Evolutionary conservation across 179 eudicot genomes (phyloP), one percentile per base, ranked within the genome.

Genomic region (Gypsophila paniculata): DNA sequence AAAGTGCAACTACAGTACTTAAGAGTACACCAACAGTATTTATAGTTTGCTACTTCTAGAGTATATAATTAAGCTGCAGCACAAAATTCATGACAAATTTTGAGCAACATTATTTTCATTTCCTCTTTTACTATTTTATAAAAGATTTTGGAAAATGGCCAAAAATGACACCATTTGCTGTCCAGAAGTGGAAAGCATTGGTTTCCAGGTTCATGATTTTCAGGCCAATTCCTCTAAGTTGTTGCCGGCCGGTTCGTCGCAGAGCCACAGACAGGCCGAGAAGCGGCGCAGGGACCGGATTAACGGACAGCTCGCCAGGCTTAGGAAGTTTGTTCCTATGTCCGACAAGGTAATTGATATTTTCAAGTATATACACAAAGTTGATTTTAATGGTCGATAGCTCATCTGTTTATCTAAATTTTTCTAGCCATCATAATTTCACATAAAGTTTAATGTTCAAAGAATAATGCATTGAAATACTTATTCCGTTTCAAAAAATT

Each of bases 261-360:
- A 76, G 26, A 83, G 82, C 72, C 86, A 83, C 67, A 54, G 82
- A 34, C 86, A 81, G 52, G 86, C 86, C 25, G 86, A 83, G 80
- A 83, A 83, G 72, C 74, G 86, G 1, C 84, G 86, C 8, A 65
- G 84, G 18, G 86, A 81, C 60, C 68, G 86, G 61, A 83, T 83
- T 53, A 83, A 83, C 69, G 75, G 75, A 6, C 86, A 83, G 77
- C 84, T 83, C 61, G 61, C 82, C 0, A 74, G 80, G 70, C 84
- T 83, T 39, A 75, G 86, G 79, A 83, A 79, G 58, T 72, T 78
- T 19, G 70, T 83, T 68, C 82, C 86, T 57, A 78, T 58, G 74
- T 83, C 86, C 34, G 86, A 83, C 0, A 83, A 83, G 86, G 86
- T 81, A 3, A 17, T 26, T 26, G 10, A 19, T 54, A 18, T 18